Conservation (phyloP, 2,329 filamentous ascomycete genomes). For the Chrysosporium keratinophilum region DNA sequence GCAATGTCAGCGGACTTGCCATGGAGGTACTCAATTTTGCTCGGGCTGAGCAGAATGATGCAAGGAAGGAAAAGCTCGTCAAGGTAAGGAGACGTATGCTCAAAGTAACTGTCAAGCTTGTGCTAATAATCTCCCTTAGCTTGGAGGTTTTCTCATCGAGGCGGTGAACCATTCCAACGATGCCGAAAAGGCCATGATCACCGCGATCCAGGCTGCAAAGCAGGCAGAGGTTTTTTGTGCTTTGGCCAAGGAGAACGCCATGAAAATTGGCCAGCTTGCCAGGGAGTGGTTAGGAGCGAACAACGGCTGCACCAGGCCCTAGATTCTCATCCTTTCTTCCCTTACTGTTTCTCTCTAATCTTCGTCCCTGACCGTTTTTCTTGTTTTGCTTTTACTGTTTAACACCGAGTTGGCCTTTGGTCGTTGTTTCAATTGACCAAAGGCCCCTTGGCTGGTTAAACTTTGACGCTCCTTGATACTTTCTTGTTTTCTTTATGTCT, state of each 20-base stretch:
- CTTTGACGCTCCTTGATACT: too few relatives aligned
- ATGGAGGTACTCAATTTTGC: constrained; percentile 17
- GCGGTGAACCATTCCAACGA: constrained; percentile 19
- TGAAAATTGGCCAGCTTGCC: constrained; percentile 16
- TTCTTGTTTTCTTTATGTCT: too few relatives aligned
- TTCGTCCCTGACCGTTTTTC: not conserved
- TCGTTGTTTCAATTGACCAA: too few relatives aligned
- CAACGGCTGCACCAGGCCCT: not conserved
- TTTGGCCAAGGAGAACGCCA: constrained; percentile 18
- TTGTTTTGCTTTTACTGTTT: not conserved
- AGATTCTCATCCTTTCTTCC: not conserved
- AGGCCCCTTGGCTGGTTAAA: too few relatives aligned
- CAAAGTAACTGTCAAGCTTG: not conserved
- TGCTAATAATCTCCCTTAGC: constrained; percentile 5
- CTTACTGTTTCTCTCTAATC: not conserved
- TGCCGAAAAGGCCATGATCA: constrained; percentile 19
- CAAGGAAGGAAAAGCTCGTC: constrained; percentile 17
- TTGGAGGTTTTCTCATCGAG: constrained; percentile 19
- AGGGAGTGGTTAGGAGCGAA: constrained; percentile 2
- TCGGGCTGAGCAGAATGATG: constrained; percentile 14
- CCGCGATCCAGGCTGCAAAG: constrained; percentile 18
- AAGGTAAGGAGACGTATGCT: constrained; percentile 12
- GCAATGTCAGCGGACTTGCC: constrained; percentile 14
- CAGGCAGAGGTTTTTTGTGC: constrained; percentile 18
- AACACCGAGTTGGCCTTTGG: too few relatives aligned